These are phyloP conservation scores for Coniosporium apollinis DNA, from an alignment of 495 filamentous ascomycete species.

Conservation along the genomic window DNA sequence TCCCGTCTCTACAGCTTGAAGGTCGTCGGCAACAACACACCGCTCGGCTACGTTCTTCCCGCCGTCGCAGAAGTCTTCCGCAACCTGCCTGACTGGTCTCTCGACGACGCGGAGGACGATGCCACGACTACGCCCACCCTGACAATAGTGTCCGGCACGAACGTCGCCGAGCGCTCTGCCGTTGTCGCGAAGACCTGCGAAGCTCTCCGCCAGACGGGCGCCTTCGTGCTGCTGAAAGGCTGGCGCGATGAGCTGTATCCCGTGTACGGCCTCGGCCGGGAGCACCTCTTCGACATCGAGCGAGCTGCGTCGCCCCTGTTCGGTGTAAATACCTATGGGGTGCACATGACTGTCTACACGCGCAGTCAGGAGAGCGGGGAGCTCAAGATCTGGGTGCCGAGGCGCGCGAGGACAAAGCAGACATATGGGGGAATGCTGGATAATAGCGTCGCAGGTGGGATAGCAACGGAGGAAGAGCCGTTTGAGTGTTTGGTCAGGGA, in stretches of 20 bases:
- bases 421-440: constrained; percentile 82
- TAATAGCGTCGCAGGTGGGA: constrained; percentile 85
- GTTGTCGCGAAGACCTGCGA: constrained; percentile 40
- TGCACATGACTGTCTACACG: constrained; percentile 73
- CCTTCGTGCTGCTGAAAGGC: constrained; percentile 56
- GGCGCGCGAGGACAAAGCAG: constrained; percentile 55
- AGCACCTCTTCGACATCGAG: constrained; percentile 63
- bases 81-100: constrained; percentile 15
- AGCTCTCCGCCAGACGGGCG: constrained; percentile 43
- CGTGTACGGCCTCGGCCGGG: constrained; percentile 46
- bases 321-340: constrained; percentile 73
- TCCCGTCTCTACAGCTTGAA: constrained; percentile 21
- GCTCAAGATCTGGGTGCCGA: constrained; percentile 70
- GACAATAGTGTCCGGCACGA: constrained; percentile 16
- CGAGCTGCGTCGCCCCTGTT: constrained; percentile 64
- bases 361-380: constrained; percentile 24
- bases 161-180: constrained; percentile 31
- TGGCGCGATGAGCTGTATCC: constrained; percentile 87
- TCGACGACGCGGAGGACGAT: constrained; percentile 25
- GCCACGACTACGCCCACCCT: constrained; percentile 18
- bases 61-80: constrained; percentile 25
- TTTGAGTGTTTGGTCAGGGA: constrained; percentile 76
- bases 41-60: constrained; percentile 34
- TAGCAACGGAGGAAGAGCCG: constrained; percentile 58
- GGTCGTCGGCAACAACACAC: constrained; percentile 17